Evolutionary conservation across 768 basidiomycete species (phyloP).

Genomic region (Antrodiella citrinella): DNA sequence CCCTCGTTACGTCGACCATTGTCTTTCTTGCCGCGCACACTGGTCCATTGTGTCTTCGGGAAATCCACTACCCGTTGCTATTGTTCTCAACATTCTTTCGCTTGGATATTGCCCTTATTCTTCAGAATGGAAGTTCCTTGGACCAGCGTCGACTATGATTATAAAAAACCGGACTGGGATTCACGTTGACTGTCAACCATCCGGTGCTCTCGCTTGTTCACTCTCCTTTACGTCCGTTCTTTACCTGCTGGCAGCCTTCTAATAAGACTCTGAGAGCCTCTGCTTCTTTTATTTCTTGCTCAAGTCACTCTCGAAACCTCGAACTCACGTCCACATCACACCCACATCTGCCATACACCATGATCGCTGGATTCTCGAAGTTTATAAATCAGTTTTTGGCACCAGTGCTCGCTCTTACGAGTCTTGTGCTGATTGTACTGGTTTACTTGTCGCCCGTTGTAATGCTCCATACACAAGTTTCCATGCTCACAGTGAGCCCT

Average conservation of each 20-base stretch:
- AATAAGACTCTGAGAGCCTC: neutral
- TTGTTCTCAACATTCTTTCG: no score
- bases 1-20: no score
- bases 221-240: neutral
- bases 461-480: constrained; percentile 52
- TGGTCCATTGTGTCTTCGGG: no score
- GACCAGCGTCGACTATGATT: no score
- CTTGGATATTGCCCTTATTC: no score
- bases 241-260: neutral
- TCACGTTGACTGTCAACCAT: no score
- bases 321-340: neutral
- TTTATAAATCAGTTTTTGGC: constrained; percentile 60
- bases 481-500: constrained; percentile 57
- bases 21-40: no score
- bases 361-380: constrained; percentile 69
- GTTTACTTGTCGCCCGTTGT: constrained; percentile 60
- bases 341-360: constrained; percentile 22
- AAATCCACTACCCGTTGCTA: no score
- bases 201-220: neutral
- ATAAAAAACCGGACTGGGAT: no score
- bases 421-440: constrained; percentile 57
- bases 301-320: neutral
- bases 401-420: constrained; percentile 56
- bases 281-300: neutral
- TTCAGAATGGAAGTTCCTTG: no score